Percentiles rank a stretch among this genome's conserved stretches.
These are phyloP conservation scores for Chernovozyma aurita DNA, from an alignment of 1,139 yeast genomes.

Conservation along the genomic window DNA sequence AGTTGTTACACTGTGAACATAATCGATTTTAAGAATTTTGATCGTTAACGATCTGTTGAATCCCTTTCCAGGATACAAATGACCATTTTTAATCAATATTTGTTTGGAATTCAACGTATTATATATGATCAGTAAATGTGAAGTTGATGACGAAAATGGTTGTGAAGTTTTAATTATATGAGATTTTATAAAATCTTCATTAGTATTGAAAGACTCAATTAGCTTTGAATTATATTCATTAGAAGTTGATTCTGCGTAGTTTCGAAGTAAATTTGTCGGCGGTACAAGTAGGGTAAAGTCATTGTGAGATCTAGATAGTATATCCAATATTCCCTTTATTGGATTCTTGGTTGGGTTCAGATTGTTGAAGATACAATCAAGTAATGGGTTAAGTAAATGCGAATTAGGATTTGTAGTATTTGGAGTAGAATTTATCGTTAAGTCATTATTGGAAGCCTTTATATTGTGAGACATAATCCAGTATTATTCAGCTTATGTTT, in stretches of 20 bases:
- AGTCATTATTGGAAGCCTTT: neutral
- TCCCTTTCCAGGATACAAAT: slow-evolving; percentile 53
- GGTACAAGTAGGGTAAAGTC: slow-evolving; percentile 62
- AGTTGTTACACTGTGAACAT: slow-evolving; percentile 42
- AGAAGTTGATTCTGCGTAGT: slow-evolving; percentile 48
- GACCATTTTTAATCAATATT: slow-evolving; percentile 52
- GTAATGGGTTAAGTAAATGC: slow-evolving; percentile 54
- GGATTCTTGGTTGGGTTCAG: slow-evolving; percentile 52
- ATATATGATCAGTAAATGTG: slow-evolving; percentile 42
- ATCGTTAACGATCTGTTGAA: slow-evolving; percentile 47
- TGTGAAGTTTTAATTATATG: slow-evolving; percentile 51
- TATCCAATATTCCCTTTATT: slow-evolving; percentile 42
- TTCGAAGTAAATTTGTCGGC: slow-evolving; percentile 46
- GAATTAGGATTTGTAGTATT: slow-evolving; percentile 5
- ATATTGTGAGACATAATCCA: neutral
- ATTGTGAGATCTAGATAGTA: slow-evolving; percentile 36
- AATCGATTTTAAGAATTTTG: slow-evolving; percentile 38
- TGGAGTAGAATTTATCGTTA: neutral
- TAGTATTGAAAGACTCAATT: slow-evolving; percentile 51
- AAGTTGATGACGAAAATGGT: slow-evolving; percentile 15
- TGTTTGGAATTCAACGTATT: slow-evolving; percentile 60
- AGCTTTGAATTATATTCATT: slow-evolving; percentile 27
- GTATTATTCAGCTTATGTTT: neutral
- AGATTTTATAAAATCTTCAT: slow-evolving; percentile 64
- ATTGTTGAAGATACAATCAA: slow-evolving; percentile 66